Evolutionary conservation across 2,329 filamentous ascomycete genomes (phyloP), one percentile per base, ranked within the genome.

Genomic region (Neofusicoccum cordaticola): DNA sequence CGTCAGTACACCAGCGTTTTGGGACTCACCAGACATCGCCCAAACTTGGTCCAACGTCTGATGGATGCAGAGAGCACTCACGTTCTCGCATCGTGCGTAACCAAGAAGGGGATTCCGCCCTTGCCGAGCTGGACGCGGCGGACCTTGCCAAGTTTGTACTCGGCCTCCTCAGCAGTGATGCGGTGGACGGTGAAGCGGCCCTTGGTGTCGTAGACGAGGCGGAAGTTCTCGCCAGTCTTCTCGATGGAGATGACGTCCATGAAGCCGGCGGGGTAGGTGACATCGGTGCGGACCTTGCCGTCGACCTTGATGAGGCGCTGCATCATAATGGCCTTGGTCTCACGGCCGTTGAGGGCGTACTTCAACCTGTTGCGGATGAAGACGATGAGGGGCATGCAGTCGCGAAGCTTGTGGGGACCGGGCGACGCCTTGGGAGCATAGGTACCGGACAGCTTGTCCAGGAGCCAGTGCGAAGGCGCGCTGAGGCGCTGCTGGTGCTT

Each of bases 31-130:
- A 65, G 71, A 75, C 74, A 80, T 86, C 83, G 83, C 93, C 93
- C 96, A 95, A 97, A 87, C 91, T 95, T 96, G 92, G 92, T 94
- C 92, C 94, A 97, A 97, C 94, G 94, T 90, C 94, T 97, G 94
- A 97, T 93, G 95, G 93, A 97, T 92, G 90, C 91, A 85, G 87
- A 90, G 88, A 90, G 87, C 90, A 98, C 94, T 97, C 87, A 99
- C 94, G 95, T 99, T 93, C 95, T 91, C 86, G 95, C 95, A 95
- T 99, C 95, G 92, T 99, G 95, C 93, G 95, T 99, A 92, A 99
- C 95, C 93, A 98, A 97, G 93, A 97, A 99, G 96, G 95, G 95
- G 90, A 99, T 96, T 87, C 93, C 95, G 85, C 95, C 96, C 85
- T 93, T 94, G 87, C 95, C 95, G 78, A 99, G 89, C 88, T 99